Base-by-base conservation (phyloP, 2,329 filamentous ascomycete species). In the Sarocladiaceae sp. region DNA sequence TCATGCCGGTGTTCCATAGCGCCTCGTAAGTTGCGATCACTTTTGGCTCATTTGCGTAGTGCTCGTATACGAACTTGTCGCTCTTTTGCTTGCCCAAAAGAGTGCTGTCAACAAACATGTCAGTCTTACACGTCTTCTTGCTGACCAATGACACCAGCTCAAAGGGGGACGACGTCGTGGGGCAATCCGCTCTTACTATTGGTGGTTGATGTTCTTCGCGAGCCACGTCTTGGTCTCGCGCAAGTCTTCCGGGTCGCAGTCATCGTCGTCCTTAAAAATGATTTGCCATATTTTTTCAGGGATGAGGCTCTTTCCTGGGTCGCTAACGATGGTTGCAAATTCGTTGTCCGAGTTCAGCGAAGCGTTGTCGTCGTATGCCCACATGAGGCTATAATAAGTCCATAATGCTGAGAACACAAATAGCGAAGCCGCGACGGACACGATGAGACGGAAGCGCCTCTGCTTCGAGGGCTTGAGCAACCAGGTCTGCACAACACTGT, bases 61-160 rank as follows among this genome's bases (percentile, higher is more conserved):
- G 24, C 3, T 45, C 27, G 44, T 54, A 37, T 11, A 60, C 52
- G 20, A 61, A 59, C 9, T 50, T 47, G 19, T 55, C 49, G 33
- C 52, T 56, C 9, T 53, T 52, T 6, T 48, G 29, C 4, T 48
- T 43, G 9, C 55, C 54, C 1, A 62, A 43, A 2, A 62, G 51
- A 1, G 51, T 55, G 50, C 49, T 49, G 20, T 37, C 3, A 16
- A 16, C 20, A 39, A 37, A 4, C 21, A 13, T 4, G 32, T 16
- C 31, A 23, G 39, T 23, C 26, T 23, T 23, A 23, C n/a, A 7
- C 13, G 34, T 21, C 6, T 9, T 2, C 13, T n/a, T 4, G 7
- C 10, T 15, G 19, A 24, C 21, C 12, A n/a, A 19, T 16, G 23
- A 13, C 6, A 15, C 11, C 4, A 7, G 26, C 12, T 9, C 16